Evolutionary conservation across 768 basidiomycete genomes (phyloP).

Genomic region (Boletellus emodensis): DNA sequence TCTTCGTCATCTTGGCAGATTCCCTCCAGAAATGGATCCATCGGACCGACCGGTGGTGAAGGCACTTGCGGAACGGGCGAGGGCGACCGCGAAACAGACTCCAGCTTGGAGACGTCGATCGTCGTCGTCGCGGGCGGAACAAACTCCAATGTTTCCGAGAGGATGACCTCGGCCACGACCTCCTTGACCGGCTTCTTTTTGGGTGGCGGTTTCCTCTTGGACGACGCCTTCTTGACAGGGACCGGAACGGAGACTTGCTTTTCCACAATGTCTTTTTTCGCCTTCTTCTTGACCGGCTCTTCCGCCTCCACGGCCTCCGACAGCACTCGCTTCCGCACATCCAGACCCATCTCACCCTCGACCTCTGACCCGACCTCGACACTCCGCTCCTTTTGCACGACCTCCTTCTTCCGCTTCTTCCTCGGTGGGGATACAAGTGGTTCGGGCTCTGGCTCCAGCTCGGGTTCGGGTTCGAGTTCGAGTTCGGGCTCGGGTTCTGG

Average conservation of each 20-base stretch:
- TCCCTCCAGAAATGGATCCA: conserved; percentile 51
- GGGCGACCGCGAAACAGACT: conserved; percentile 48
- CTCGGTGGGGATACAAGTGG: conserved; percentile 43
- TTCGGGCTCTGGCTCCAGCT: conserved; percentile 25
- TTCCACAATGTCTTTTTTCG: conserved; percentile 29
- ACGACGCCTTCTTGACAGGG: conserved; percentile 16
- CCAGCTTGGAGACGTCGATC: conserved; percentile 43
- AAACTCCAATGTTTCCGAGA: conserved; percentile 47
- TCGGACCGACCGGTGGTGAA: conserved; percentile 43
- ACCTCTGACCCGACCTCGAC: conserved; percentile 60
- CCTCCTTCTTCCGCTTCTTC: conserved; percentile 58
- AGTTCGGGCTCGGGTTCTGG: too few relatives aligned
- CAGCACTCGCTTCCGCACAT: conserved; percentile 42
- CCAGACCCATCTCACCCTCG: conserved; percentile 39
- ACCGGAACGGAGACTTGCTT: conserved; percentile 33
- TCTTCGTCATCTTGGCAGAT: conserved; percentile 88
- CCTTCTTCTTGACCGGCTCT: conserved; percentile 24
- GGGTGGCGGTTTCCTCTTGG: conserved; percentile 33
- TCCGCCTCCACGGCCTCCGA: conserved; percentile 41
- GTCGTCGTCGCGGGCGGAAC: conserved; percentile 48
- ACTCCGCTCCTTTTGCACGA: conserved; percentile 31
- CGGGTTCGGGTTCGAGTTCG: too few relatives aligned
- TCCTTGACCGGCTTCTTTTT: conserved; percentile 36
- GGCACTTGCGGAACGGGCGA: conserved; percentile 43
- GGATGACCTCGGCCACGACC: conserved; percentile 47